Evolutionary conservation across 192 early-diverging fungal species (phyloP), one percentile per base, ranked within the genome.

Genomic region (Thamnidium elegans): DNA sequence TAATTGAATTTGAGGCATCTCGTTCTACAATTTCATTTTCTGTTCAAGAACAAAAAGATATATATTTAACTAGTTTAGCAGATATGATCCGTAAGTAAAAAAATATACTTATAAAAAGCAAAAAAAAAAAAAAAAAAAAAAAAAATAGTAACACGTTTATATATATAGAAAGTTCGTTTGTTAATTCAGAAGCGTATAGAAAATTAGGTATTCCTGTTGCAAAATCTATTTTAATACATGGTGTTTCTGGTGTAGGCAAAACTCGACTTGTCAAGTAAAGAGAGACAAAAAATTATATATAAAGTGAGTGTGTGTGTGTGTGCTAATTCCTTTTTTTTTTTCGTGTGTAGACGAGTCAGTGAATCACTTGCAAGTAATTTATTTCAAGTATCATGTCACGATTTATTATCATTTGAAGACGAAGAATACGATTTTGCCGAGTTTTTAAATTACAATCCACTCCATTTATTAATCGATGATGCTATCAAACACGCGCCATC

Each of bases 401-500:
- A 68, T 3, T 23, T 73, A 3, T 17, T 73, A 10, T 47, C 46
- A 45, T 45, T 73, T 14, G 50, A 20, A 10, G 58, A 54, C 9
- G 62, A 68, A 20, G 62, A 73, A 32, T 65, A 50, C 45, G 62
- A 66, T 10, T n/a, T 32, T 1, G 17, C 54, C 14, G 50, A 55
- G 1, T 64, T 68, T 7, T 17, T 39, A 1, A 21, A 31, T 4
- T 73, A 64, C 55, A 73, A 73, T 7, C 61, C 66, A 5, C 26
- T 73, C 1, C 39, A 36, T 43, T 26, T 68, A 1, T 14, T 42
- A 0, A 26, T 73, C 26, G 34, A 58, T 17, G 69, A 74, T 30
- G 87, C 87, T 0, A 62, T 71, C 32, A 60, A 78, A 19, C 55
- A 58, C 0, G 59, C 69, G 0, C 86, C 86, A 2, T 76, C 77